These are phyloP conservation scores for Penicillium ochrochloron DNA, from an alignment of 495 filamentous ascomycete genomes.

Conservation along the genomic window DNA sequence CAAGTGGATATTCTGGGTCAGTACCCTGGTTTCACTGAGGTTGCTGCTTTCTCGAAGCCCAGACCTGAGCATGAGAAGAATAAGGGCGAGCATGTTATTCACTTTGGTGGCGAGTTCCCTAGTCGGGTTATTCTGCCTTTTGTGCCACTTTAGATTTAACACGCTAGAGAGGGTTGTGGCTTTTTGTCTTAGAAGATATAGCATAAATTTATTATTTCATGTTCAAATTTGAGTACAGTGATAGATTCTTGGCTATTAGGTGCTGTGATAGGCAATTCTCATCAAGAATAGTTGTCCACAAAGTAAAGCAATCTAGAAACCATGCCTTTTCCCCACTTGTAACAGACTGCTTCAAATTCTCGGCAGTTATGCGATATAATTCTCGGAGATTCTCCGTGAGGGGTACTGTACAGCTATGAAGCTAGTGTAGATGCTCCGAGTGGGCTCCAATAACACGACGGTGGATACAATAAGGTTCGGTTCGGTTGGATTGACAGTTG, in stretches of 20 bases:
- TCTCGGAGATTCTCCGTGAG: neutral
- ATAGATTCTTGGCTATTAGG: neutral
- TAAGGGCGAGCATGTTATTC: slow-evolving; percentile 36
- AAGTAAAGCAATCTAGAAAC: neutral
- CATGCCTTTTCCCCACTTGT: neutral
- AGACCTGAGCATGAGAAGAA: slow-evolving; percentile 43
- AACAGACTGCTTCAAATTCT: neutral
- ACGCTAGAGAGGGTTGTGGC: neutral
- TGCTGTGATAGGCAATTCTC: neutral
- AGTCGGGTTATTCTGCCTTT: slow-evolving; percentile 44
- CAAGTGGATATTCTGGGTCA: slow-evolving; percentile 34
- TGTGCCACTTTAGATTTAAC: slow-evolving; percentile 18
- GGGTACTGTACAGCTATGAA: neutral
- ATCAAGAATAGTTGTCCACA: neutral
- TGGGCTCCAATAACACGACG: neutral
- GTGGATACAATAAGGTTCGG: slow-evolving; percentile 1
- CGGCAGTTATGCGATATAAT: neutral
- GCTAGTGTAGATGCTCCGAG: neutral
- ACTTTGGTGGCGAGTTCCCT: slow-evolving; percentile 39
- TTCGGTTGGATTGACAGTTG: neutral
- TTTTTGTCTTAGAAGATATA: neutral
- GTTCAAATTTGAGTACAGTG: neutral
- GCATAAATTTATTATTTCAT: neutral
- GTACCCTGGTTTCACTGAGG: slow-evolving; percentile 42
- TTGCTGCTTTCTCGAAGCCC: slow-evolving; percentile 35